phyloP scores from a whole-genome alignment of 768 basidiomycete genomes.

The Trametes cubensis region DNA sequence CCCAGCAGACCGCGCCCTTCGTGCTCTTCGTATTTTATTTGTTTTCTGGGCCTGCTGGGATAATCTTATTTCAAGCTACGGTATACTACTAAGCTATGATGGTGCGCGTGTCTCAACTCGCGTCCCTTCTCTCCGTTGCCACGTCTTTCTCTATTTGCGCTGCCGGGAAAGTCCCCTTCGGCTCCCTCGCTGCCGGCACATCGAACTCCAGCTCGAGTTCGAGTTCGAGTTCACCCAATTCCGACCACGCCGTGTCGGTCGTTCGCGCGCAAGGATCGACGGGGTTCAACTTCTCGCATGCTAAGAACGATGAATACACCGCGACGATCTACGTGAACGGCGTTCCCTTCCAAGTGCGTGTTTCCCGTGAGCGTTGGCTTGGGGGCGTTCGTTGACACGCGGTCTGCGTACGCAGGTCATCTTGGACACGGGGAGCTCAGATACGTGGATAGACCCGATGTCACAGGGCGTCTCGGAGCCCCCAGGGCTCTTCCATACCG shows the following conservation, averaged over 20 bases:
- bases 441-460: constrained; percentile 16
- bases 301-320: background rate
- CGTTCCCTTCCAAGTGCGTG: constrained; percentile 4
- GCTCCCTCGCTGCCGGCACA: too few relatives aligned
- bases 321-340: constrained; percentile 16
- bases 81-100: background rate
- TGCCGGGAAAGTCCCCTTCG: background rate
- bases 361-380: background rate
- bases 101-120: background rate
- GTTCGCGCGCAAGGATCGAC: background rate
- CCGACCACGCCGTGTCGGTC: constrained; percentile 9
- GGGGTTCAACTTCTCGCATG: constrained; percentile 9
- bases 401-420: constrained; percentile 6
- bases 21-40: background rate
- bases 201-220: too few relatives aligned
- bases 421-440: constrained; percentile 14
- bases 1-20: background rate
- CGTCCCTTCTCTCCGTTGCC: background rate
- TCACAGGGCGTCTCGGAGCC: background rate
- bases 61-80: too few relatives aligned
- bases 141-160: background rate
- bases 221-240: too few relatives aligned
- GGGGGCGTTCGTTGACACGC: too few relatives aligned
- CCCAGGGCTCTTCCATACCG: background rate
- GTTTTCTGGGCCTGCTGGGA: background rate